Percentiles rank a stretch among this genome's conserved stretches.
These are phyloP conservation scores for Aureobasidium subglaciale DNA, from an alignment of 2,329 filamentous ascomycete genomes.

Conservation along the genomic window DNA sequence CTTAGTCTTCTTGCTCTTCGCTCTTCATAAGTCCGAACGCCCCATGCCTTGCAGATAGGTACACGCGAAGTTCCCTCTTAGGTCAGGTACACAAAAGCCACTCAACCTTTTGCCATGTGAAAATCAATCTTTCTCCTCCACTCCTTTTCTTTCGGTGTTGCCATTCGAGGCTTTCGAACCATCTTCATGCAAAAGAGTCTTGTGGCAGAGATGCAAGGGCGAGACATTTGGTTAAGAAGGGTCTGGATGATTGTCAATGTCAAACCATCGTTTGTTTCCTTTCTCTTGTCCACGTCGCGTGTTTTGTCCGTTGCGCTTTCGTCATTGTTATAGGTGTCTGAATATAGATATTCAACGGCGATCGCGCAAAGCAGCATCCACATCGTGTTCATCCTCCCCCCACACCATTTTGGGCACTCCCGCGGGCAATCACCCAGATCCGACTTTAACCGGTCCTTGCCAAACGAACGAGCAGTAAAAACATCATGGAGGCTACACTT, in stretches of 20 bases:
- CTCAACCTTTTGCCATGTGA: constrained; percentile 1
- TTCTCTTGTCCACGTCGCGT: too few relatives aligned
- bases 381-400: neutral
- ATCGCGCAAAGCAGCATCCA: neutral
- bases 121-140: neutral
- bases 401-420: neutral
- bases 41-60: constrained; percentile 3
- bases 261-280: neutral
- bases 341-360: neutral
- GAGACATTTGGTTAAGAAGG: neutral
- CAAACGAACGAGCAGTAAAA: too few relatives aligned
- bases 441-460: neutral
- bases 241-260: neutral
- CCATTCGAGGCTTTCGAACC: neutral
- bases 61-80: neutral
- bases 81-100: neutral
- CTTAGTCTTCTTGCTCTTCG: neutral
- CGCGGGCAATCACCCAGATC: neutral
- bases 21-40: neutral
- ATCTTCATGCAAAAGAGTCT: neutral
- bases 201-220: neutral
- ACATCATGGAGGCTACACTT: too few relatives aligned
- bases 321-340: neutral
- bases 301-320: too few relatives aligned
- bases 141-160: neutral